Evolutionary conservation across 352 stramenopile genomes (phyloP).

Genomic region (Phytophthora vignae): DNA sequence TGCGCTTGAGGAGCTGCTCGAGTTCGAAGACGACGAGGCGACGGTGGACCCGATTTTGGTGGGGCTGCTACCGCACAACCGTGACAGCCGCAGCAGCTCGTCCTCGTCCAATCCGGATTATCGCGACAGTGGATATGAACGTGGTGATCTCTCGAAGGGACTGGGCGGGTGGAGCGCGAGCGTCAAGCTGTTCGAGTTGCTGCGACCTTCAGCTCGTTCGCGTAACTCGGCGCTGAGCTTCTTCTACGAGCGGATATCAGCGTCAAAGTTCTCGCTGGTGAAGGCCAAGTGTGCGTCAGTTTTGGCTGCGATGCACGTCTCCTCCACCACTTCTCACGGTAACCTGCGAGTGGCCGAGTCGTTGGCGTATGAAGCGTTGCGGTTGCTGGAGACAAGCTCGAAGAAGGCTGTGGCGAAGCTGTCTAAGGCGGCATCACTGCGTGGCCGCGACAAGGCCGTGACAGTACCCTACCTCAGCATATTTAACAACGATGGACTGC

Average conservation of each 20-base stretch:
- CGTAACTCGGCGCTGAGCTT: conserved; percentile 56
- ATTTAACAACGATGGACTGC: conserved; percentile 81
- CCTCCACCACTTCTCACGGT: conserved; percentile 44
- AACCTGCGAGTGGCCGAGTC: conserved; percentile 72
- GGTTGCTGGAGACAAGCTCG: conserved; percentile 72
- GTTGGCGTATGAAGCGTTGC: conserved; percentile 78
- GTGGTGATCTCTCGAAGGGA: conserved; percentile 48
- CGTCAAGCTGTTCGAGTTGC: conserved; percentile 52
- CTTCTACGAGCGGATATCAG: conserved; percentile 68
- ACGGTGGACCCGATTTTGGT: conserved; percentile 59
- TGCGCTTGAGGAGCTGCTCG: conserved; percentile 71
- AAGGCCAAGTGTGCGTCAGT: conserved; percentile 81
- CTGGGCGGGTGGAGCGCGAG: conserved; percentile 58
- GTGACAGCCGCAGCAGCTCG: conserved; percentile 49
- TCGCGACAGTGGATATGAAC: conserved; percentile 45
- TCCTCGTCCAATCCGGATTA: conserved; percentile 45
- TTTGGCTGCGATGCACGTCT: conserved; percentile 65
- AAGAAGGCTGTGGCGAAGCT: conserved; percentile 30
- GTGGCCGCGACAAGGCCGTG: conserved; percentile 19
- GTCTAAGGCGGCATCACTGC: conserved; percentile 29
- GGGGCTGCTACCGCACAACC: conserved; percentile 42
- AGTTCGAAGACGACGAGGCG: conserved; percentile 82
- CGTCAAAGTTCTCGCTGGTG: conserved; percentile 57
- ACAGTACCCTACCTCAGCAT: conserved; percentile 54
- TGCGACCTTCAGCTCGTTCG: conserved; percentile 53